Evolutionary conservation across 1,139 yeast genomes (phyloP), one percentile per base, ranked within the genome.

Genomic region (Debaryomyces sp.): DNA sequence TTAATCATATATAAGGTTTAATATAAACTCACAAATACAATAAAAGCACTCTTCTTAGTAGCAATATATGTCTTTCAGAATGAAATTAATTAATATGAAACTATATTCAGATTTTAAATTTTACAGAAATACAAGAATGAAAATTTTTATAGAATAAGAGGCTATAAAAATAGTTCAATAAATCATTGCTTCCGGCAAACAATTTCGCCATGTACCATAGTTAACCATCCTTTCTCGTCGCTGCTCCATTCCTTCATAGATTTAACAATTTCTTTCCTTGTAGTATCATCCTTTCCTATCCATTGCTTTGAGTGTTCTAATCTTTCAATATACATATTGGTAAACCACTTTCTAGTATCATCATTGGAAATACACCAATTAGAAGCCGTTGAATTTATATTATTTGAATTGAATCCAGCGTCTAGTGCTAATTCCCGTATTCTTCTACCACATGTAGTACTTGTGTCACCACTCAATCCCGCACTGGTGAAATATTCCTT

Each of bases 391-490:
- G 59, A 45, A 15, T 41, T 42, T 22, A 61, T 49, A 23, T 50
- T 43, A 2, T 39, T 41, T 9, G 49, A 48, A 5, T 48, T 46
- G 47, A 57, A 62, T 1, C 67, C 67, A 4, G 66, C 65, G n/a
- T 50, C 45, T 6, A 63, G 29, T 7, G 63, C 64, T 29, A 54
- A 51, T 5, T 43, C 49, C 30, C 54, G 50, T 37, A 62, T 52
- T 22, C 52, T 44, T 41, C 64, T 53, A 9, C 66, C 65, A 35
- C 61, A 60, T 12, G 38, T 35, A 1, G 48, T 45, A 43, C 51
- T 57, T 12, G 65, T 56, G 22, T 62, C 54, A 3, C 50, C 38
- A 15, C 42, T 43, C 7, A 46, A 43, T 1, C 50, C 50, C 40
- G 49, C 52, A 4, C 39, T 8, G 2, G 45, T 41, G 33, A 55